Evolutionary conservation across 192 early-diverging fungal species (phyloP), one percentile per base, ranked within the genome.

Genomic region (Powellomyces hirtus): DNA sequence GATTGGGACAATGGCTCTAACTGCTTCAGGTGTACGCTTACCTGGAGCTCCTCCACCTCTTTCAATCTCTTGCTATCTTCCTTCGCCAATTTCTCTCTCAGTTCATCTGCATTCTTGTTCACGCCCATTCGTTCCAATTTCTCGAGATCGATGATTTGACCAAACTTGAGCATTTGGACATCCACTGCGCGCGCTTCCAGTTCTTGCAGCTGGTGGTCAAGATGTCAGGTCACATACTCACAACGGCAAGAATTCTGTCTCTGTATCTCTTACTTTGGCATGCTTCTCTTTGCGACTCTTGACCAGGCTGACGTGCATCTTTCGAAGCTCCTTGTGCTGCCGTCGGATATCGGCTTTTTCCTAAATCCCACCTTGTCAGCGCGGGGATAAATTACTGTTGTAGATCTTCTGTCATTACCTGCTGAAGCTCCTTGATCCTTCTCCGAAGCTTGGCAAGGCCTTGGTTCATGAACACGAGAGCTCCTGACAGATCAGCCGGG

Each of bases 91-190:
- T 88, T 87, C 58, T 88, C 85, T 2, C 78, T 66, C 2, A 88
- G 61, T 60, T 88, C 86, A 45, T 88, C 86, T 1, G 86, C 86
- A 27, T 58, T 77, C 62, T 78, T 80, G 75, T 88, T 88, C 20
- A 85, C 79, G 1, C 85, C 84, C 70, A 88, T 77, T 29, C 79
- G 52, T 53, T 88, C 86, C 22, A 88, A 74, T 65, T 83, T 85
- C 61, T 88, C 86, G 14, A 88, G 68, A 64, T 88, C 86, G 29
- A 88, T 79, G 14, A 78, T 81, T 58, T 81, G 75, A 4, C 86
- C 86, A 70, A 88, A 88, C 65, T 88, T 88, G 35, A 88, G 79
- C 83, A 86, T 87, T 68, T 88, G 86, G 10, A 86, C 86, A 60
- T 88, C 84, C 7, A 46, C 55, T 30, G 82, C 77, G 2, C 78